Percentiles rank a stretch among this genome's conserved stretches.
These are phyloP conservation scores for Acmispon strigosus DNA, from an alignment of 306 rosid genomes.

Conservation along the genomic window DNA sequence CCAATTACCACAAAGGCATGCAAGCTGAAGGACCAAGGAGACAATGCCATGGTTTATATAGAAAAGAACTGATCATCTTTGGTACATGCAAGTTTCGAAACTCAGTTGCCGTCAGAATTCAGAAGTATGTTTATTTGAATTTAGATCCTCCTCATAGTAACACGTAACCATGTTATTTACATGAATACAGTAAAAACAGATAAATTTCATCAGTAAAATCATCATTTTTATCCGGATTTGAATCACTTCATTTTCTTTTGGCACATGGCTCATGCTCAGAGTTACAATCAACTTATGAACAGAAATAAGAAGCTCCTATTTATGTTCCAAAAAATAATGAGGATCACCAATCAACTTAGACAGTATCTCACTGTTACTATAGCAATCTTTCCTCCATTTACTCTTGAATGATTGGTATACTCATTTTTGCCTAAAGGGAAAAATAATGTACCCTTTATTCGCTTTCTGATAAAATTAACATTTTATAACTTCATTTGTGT, in stretches of 20 bases:
- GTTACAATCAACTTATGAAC: neutral
- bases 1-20: too few species aligned
- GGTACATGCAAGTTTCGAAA: neutral
- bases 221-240: neutral
- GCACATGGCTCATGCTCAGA: neutral
- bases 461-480: constrained; percentile 23
- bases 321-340: neutral
- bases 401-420: neutral
- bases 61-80: neutral
- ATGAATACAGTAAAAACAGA: neutral
- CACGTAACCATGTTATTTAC: too few species aligned
- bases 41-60: neutral
- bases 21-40: neutral
- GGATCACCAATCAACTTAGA: neutral
- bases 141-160: too few species aligned
- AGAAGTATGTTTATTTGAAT: too few species aligned
- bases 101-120: too few species aligned
- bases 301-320: neutral
- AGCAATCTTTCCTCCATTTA: neutral
- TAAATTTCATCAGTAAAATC: neutral
- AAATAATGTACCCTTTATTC: constrained; percentile 28
- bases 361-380: neutral
- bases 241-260: neutral
- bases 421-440: neutral
- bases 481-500: constrained; percentile 34